Evolutionary conservation across 805 yeast genomes (phyloP).

Genomic region (Maudiozyma pseudohumilis): DNA sequence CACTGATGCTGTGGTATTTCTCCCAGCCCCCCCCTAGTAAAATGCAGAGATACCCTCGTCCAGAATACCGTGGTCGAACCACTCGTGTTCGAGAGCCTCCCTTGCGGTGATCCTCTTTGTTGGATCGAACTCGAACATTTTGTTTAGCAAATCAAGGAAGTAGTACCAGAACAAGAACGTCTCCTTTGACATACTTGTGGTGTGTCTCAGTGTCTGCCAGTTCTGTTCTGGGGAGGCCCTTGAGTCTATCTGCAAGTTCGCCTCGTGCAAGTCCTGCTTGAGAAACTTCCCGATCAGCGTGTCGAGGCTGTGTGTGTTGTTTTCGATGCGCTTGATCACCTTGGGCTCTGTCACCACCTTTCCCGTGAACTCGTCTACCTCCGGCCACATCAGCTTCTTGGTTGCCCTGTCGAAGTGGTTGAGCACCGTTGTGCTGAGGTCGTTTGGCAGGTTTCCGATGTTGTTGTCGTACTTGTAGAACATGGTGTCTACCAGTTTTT

Average conservation of each 20-base stretch:
- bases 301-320: conserved; percentile 25
- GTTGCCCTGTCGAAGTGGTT: conserved; percentile 23
- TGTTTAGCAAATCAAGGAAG: conserved; percentile 59
- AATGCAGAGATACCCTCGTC: conserved; percentile 40
- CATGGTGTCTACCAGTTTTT: conserved; percentile 28
- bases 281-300: conserved; percentile 21
- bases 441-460: conserved; percentile 27
- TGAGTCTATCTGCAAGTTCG: conserved; percentile 23
- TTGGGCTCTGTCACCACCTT: conserved; percentile 22
- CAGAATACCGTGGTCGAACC: conserved; percentile 57
- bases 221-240: conserved; percentile 24
- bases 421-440: conserved; percentile 25
- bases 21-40: conserved; percentile 7
- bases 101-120: conserved; percentile 60
- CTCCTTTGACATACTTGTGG: conserved; percentile 35
- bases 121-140: conserved; percentile 65
- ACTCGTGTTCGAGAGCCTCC: conserved; percentile 71
- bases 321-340: conserved; percentile 24
- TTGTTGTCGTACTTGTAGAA: conserved; percentile 25
- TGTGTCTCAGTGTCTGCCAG: conserved; percentile 18
- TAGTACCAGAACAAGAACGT: conserved; percentile 76
- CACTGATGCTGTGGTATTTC: too few relatives aligned
- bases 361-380: conserved; percentile 18
- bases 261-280: conserved; percentile 21
- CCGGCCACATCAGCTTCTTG: conserved; percentile 24